Evolutionary conservation across 805 yeast genomes (phyloP).

Genomic region (Saccharomycopsis fodiens): DNA sequence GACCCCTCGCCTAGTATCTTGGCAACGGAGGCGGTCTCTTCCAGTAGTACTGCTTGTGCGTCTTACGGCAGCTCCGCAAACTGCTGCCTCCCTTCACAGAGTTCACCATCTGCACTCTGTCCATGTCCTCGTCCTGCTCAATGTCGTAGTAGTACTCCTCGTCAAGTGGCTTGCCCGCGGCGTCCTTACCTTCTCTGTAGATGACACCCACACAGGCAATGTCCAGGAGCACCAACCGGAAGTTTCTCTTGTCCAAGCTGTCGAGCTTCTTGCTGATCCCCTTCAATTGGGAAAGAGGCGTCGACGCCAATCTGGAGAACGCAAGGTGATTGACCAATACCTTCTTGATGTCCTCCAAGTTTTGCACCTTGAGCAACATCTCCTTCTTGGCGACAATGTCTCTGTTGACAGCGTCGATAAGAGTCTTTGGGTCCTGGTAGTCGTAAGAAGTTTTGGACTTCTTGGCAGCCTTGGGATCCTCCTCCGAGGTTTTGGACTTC

Average conservation of each 20-base stretch:
- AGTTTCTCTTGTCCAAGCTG: constrained; percentile 25
- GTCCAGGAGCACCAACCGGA: constrained; percentile 37
- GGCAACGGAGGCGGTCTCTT: constrained; percentile 32
- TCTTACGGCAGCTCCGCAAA: constrained; percentile 82
- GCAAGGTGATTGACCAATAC: constrained; percentile 80
- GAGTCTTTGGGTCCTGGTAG: constrained; percentile 20
- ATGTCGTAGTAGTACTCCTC: constrained; percentile 89
- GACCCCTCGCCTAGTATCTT: constrained; percentile 8
- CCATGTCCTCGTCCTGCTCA: constrained; percentile 68
- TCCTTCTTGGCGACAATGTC: constrained; percentile 12
- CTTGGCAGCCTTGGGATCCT: constrained; percentile 5
- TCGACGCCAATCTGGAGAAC: constrained; percentile 78
- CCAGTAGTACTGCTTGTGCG: constrained; percentile 71
- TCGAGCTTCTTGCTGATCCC: constrained; percentile 45
- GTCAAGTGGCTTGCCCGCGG: constrained; percentile 90
- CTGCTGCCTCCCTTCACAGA: constrained; percentile 71
- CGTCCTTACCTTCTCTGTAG: constrained; percentile 86
- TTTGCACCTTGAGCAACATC: constrained; percentile 20
- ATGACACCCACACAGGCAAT: constrained; percentile 76
- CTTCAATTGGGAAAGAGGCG: constrained; percentile 69
- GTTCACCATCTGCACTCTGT: constrained; percentile 62
- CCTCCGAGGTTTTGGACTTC: not conserved
- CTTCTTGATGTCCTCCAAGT: constrained; percentile 48
- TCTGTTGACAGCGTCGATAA: constrained; percentile 20
- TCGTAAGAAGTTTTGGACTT: constrained; percentile 15